Evolutionary conservation across 495 filamentous ascomycete genomes (phyloP).

Genomic region (Xylaria castorea): DNA sequence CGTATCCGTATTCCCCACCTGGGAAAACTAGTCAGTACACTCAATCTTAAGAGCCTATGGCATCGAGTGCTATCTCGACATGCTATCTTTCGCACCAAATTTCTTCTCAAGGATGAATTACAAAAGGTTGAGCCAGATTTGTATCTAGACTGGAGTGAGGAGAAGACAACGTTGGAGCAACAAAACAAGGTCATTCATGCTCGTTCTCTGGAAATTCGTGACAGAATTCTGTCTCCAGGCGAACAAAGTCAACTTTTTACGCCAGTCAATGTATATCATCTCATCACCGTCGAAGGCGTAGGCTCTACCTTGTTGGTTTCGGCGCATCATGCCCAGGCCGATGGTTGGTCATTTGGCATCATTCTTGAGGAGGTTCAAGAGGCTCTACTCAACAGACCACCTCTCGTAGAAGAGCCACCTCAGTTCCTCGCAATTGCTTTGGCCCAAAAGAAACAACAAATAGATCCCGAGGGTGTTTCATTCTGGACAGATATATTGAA

Average conservation of each 20-base stretch:
- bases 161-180: neutral
- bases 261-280: neutral
- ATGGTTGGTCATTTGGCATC: slow-evolving; percentile 24
- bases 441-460: neutral
- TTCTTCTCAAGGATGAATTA: neutral
- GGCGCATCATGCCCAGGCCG: slow-evolving; percentile 21
- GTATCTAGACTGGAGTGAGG: neutral
- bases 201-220: neutral
- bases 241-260: neutral
- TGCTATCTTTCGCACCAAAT: neutral
- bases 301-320: slow-evolving; percentile 9
- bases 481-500: neutral
- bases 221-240: neutral
- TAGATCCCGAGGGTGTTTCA: neutral
- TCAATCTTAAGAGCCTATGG: neutral
- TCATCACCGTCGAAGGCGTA: neutral
- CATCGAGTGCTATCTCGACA: neutral
- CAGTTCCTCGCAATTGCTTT: neutral
- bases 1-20: neutral
- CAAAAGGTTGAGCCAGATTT: neutral
- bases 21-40: neutral
- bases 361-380: slow-evolving; percentile 22
- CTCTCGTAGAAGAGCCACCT: neutral
- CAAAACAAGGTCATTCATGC: neutral
- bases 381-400: neutral